phyloP scores from a whole-genome alignment of 208 protist species.

The Vickermania ingenoplastis region DNA sequence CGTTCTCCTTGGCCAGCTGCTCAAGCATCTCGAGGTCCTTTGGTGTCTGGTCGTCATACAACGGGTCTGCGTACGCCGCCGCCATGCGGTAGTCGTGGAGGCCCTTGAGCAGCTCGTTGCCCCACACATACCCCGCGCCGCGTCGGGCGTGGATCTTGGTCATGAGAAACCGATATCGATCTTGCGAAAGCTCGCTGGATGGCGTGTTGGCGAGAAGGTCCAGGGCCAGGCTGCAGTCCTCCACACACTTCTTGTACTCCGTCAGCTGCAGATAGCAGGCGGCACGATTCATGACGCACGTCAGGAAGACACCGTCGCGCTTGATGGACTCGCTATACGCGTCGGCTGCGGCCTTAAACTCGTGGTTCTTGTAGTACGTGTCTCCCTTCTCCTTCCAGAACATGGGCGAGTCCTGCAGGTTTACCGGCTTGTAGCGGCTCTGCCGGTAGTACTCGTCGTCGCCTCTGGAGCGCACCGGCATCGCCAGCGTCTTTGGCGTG shows the following conservation, averaged over 20 bases:
- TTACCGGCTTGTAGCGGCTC: conserved; percentile 87
- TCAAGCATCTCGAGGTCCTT: conserved; percentile 50
- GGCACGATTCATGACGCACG: conserved; percentile 82
- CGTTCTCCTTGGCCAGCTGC: conserved; percentile 29
- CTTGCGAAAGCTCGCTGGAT: conserved; percentile 82
- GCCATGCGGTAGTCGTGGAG: conserved; percentile 79
- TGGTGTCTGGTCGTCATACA: conserved; percentile 43
- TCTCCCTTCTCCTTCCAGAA: conserved; percentile 89
- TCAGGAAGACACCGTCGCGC: conserved; percentile 86
- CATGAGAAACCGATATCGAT: conserved; percentile 81
- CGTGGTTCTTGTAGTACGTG: conserved; percentile 56
- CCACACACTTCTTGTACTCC: conserved; percentile 68
- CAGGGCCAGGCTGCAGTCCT: conserved; percentile 84
- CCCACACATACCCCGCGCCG: conserved; percentile 79
- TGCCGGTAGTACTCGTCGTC: conserved; percentile 90
- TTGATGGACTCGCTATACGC: conserved; percentile 90
- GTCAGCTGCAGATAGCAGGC: conserved; percentile 75
- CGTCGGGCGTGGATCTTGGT: conserved; percentile 77
- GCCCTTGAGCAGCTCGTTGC: conserved; percentile 39
- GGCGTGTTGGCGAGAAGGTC: conserved; percentile 86
- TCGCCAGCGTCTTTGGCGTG: conserved; percentile 64
- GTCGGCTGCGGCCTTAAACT: conserved; percentile 70
- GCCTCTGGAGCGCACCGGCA: conserved; percentile 77
- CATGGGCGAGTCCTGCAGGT: conserved; percentile 87
- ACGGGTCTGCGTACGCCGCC: conserved; percentile 59